These are phyloP conservation scores for Rhizoclosmatium sp. DNA, from an alignment of 192 early-diverging fungal genomes.

Conservation along the genomic window DNA sequence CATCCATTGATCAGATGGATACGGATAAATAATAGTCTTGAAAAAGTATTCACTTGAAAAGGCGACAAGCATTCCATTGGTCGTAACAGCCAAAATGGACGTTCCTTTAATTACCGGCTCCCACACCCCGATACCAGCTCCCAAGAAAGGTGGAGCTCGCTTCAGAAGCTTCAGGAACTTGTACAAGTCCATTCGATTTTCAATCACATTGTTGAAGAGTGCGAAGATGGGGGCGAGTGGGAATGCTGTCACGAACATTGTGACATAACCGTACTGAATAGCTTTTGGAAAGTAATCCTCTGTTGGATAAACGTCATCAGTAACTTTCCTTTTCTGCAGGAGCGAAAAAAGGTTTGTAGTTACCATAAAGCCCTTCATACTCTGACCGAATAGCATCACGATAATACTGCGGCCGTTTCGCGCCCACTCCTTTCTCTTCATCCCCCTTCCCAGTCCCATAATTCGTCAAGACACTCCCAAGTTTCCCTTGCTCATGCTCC, in stretches of 20 bases:
- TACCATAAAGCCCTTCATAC: constrained; percentile 5
- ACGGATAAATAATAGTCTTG: constrained; percentile 5
- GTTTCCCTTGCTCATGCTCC: not conserved
- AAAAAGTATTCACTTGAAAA: constrained; percentile 48
- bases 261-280: constrained; percentile 75
- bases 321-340: no score
- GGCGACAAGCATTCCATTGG: constrained; percentile 50
- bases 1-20: constrained; percentile 24
- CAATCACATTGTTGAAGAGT: constrained; percentile 65
- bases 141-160: constrained; percentile 34
- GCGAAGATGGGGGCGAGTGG: constrained; percentile 76
- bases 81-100: constrained; percentile 27
- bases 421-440: not conserved
- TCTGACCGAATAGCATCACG: not conserved
- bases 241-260: constrained; percentile 70
- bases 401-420: constrained; percentile 16
- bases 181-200: constrained; percentile 64
- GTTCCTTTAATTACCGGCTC: not conserved
- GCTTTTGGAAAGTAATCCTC: constrained; percentile 42
- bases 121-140: constrained; percentile 41
- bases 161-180: constrained; percentile 21
- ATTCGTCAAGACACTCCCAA: no score
- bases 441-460: not conserved
- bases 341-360: no score
- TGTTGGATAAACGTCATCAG: no score